These are phyloP conservation scores for Colletotrichum sp. DNA, from an alignment of 2,329 filamentous ascomycete species.

Conservation along the genomic window DNA sequence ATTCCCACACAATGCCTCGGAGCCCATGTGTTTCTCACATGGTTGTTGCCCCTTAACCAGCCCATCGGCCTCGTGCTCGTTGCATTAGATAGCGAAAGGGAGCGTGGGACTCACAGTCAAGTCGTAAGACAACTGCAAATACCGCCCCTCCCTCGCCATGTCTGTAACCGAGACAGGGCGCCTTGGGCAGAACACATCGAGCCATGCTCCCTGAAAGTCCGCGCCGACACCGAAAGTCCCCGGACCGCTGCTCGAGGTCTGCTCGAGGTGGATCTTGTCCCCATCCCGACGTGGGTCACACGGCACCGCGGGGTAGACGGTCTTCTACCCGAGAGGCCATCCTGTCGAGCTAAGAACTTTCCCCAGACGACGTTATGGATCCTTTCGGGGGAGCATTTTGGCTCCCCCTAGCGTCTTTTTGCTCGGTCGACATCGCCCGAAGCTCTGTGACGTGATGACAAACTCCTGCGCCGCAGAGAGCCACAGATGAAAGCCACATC, in stretches of 20 bases:
- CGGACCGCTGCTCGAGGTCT: background rate
- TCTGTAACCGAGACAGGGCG: background rate
- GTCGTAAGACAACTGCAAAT: background rate
- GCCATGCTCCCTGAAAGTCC: background rate
- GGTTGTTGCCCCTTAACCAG: background rate
- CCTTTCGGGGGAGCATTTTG: background rate
- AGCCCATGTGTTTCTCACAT: background rate
- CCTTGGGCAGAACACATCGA: background rate
- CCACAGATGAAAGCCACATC: background rate
- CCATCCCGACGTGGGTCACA: background rate
- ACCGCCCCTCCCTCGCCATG: background rate
- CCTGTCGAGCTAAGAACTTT: background rate
- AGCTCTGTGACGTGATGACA: background rate
- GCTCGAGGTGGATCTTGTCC: background rate
- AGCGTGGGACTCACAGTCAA: background rate
- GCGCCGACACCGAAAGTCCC: background rate
- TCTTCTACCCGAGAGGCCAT: slow-evolving; percentile 4
- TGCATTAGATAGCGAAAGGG: background rate
- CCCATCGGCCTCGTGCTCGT: background rate
- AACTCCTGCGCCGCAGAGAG: background rate
- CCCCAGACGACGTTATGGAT: background rate
- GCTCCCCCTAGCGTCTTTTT: background rate
- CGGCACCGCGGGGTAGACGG: background rate
- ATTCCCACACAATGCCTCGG: background rate
- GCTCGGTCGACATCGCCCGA: background rate